Conservation (phyloP, 2,329 filamentous ascomycete species). For the Botryotinia globosa region DNA sequence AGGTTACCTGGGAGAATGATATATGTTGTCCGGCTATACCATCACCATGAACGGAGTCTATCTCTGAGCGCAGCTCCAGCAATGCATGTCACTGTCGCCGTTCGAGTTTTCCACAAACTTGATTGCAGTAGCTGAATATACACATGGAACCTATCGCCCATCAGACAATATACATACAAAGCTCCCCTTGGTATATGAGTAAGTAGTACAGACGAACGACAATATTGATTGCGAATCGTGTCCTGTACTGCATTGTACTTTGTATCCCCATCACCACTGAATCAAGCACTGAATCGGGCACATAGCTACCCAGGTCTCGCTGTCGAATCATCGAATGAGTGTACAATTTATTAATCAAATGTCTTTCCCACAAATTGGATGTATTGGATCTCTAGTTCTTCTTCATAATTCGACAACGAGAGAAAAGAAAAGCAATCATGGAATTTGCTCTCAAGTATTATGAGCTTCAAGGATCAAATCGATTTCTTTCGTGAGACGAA, state of each 20-base stretch:
- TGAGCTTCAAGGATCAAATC: not conserved
- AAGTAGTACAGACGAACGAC: not conserved
- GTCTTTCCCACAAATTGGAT: constrained; percentile 6
- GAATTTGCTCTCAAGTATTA: not conserved
- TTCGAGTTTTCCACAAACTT: too few species aligned
- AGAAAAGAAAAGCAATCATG: not conserved
- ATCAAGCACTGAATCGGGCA: not conserved
- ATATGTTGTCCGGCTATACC: not conserved
- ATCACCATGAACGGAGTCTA: too few species aligned
- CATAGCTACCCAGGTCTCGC: not conserved
- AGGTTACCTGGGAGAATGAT: not conserved
- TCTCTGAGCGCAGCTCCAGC: not conserved
- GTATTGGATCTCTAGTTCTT: not conserved
- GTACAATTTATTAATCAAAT: not conserved
- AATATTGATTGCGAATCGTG: too few species aligned
- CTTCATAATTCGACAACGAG: not conserved
- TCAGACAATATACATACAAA: not conserved
- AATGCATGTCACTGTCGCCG: not conserved
- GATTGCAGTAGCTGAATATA: not conserved
- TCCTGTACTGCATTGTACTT: not conserved
- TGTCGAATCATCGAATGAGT: not conserved
- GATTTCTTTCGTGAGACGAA: not conserved
- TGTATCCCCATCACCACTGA: not conserved
- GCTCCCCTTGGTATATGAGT: not conserved
- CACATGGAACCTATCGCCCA: too few species aligned